phyloP scores from a whole-genome alignment of 1,139 yeast species.

The Blastobotrys capitulatus region DNA sequence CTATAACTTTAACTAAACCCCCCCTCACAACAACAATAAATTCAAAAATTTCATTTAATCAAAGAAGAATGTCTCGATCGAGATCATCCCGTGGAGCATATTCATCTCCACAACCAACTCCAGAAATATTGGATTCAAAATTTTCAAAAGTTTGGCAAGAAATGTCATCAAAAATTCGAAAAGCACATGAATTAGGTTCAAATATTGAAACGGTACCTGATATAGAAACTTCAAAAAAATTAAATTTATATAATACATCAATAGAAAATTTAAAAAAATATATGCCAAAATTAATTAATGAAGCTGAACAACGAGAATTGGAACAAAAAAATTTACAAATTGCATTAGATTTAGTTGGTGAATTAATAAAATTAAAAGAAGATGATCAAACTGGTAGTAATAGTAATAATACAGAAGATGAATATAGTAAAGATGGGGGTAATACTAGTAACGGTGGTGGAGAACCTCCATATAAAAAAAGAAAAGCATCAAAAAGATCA shows the following conservation, averaged over 20 bases:
- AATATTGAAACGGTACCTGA: conserved; percentile 4
- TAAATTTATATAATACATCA: conserved; percentile 11
- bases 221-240: conserved; percentile 6
- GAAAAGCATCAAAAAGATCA: conserved; percentile 2
- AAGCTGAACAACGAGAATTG: conserved; percentile 10
- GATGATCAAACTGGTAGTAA: background rate
- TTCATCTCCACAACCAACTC: conserved; percentile 3
- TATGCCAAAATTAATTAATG: conserved; percentile 9
- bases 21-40: no score
- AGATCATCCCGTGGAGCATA: conserved; percentile 3
- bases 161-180: conserved; percentile 11
- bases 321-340: conserved; percentile 11
- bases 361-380: conserved; percentile 6
- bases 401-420: background rate
- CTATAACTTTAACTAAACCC: no score
- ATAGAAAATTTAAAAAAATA: conserved; percentile 1
- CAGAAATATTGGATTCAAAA: conserved; percentile 1
- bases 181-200: conserved; percentile 12
- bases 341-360: conserved; percentile 7
- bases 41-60: no score
- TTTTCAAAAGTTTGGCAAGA: conserved; percentile 8
- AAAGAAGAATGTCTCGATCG: conserved; percentile 5
- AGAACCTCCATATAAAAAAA: conserved; percentile 9
- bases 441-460: background rate
- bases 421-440: conserved; percentile 1